Percentiles rank a stretch among this genome's conserved stretches.
Evolutionary conservation across 768 basidiomycete species (phyloP).

Genomic region (Daedaleopsis sinensis): DNA sequence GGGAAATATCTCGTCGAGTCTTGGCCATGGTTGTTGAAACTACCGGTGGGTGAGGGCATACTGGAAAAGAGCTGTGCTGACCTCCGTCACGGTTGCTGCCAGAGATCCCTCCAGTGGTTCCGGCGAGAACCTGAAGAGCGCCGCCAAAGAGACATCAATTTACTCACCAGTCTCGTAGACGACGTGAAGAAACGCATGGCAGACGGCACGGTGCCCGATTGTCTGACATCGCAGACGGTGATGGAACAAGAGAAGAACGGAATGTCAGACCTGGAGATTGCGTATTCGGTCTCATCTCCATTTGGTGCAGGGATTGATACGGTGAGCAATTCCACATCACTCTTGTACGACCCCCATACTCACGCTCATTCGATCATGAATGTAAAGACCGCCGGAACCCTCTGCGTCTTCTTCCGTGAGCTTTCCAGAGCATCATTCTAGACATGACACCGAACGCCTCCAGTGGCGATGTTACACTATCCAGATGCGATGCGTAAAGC

Average conservation of each 20-base stretch:
- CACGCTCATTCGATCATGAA: neutral
- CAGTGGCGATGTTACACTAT: slow-evolving; percentile 30
- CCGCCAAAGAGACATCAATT: slow-evolving; percentile 40
- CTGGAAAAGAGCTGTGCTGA: neutral
- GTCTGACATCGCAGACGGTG: slow-evolving; percentile 43
- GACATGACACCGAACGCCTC: neutral
- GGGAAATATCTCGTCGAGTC: slow-evolving; percentile 53
- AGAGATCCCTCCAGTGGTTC: slow-evolving; percentile 48
- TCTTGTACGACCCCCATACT: neutral
- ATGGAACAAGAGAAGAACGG: slow-evolving; percentile 39
- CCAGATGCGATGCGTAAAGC: slow-evolving; percentile 28
- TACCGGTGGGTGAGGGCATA: slow-evolving; percentile 37
- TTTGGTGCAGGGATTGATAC: slow-evolving; percentile 53
- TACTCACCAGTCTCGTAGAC: slow-evolving; percentile 42
- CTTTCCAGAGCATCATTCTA: neutral
- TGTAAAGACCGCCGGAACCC: slow-evolving; percentile 15
- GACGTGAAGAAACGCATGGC: slow-evolving; percentile 47
- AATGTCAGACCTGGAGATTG: slow-evolving; percentile 46
- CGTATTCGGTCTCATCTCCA: slow-evolving; percentile 46
- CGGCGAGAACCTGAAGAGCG: slow-evolving; percentile 43
- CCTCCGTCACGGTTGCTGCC: neutral
- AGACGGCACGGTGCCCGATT: slow-evolving; percentile 42
- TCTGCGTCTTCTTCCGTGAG: slow-evolving; percentile 18
- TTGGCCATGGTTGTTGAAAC: slow-evolving; percentile 48
- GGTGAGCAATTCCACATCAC: slow-evolving; percentile 24